Evolutionary conservation across 2,329 filamentous ascomycete genomes (phyloP).

Genomic region (Fusarium subglutinans): DNA sequence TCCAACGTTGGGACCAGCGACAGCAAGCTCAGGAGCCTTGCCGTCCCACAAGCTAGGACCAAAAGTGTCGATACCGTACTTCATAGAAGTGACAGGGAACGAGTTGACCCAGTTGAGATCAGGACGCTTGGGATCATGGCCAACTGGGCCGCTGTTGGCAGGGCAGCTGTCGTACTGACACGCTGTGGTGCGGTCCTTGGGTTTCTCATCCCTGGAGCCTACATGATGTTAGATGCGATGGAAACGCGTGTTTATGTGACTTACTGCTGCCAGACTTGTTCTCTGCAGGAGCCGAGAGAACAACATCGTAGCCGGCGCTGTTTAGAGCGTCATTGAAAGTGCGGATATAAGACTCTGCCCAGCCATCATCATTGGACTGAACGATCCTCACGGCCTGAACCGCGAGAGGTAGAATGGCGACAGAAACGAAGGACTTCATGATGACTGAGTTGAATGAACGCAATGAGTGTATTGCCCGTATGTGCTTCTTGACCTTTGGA

Average conservation of each 20-base stretch:
- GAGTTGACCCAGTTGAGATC: constrained; percentile 78
- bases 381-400: constrained; percentile 61
- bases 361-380: constrained; percentile 77
- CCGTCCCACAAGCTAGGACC: constrained; percentile 63
- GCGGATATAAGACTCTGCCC: constrained; percentile 75
- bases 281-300: constrained; percentile 73
- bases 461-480: neutral
- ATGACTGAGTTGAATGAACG: constrained; percentile 21
- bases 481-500: no score
- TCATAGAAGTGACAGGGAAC: constrained; percentile 71
- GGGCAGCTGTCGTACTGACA: constrained; percentile 73
- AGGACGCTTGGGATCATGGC: constrained; percentile 57
- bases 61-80: constrained; percentile 68
- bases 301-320: constrained; percentile 65
- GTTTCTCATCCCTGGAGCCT: constrained; percentile 62
- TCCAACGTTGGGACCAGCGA: constrained; percentile 70
- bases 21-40: constrained; percentile 67
- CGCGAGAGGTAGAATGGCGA: constrained; percentile 40
- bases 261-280: constrained; percentile 71
- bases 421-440: constrained; percentile 41
- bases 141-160: constrained; percentile 62
- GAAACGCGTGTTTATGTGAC: neutral
- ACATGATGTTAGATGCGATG: neutral
- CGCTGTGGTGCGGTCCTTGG: constrained; percentile 55
- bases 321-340: constrained; percentile 66